Evolutionary conservation across 192 early-diverging fungal species (phyloP), one percentile per base, ranked within the genome.

Genomic region (Umbelopsis vinacea): DNA sequence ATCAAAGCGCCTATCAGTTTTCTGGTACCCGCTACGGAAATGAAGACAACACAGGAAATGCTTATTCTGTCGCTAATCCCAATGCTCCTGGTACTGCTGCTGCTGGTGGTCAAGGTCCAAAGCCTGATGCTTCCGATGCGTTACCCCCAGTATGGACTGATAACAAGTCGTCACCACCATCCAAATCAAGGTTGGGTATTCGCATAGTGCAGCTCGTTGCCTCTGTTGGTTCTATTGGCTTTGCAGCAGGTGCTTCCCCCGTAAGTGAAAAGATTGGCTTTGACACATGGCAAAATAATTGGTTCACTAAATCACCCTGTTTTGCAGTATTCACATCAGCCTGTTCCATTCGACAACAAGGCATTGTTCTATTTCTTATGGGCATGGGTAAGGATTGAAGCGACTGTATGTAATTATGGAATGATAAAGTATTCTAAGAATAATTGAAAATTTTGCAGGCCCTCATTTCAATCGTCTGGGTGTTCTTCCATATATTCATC

Each of bases 241-340:
- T 81, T 68, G 57, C 76, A 46, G 80, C 73, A 6, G 80, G 80
- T 66, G 80, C 80, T 53, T 70, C 74, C 7, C 55, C 72, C 6
- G 80, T 81, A 78, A 73, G 71, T 73, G 29, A 29, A 29, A n/a
- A 29, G 29, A 29, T 29, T 29, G 3, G 29, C 29, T 3, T 29
- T 29, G 29, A 29, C 29, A 29, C n/a, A 29, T 29, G 29, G 3
- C 29, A 3, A 29, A 29, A 11, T 21, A 46, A 1, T 22, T 15
- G 40, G 6, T 2, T 21, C 3, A 33, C 53, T 54, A 45, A 26
- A 17, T 14, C 1, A n/a, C 35, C 10, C 3, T 66, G 66, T 68
- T 38, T 37, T 71, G 21, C 57, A 72, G 71, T 66, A 57, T 38
- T 72, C 71, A n/a, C 23, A 50, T n/a, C 57, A 72, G 46, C 60